phyloP scores from a whole-genome alignment of 768 basidiomycete genomes.

The Suillus placidus region DNA sequence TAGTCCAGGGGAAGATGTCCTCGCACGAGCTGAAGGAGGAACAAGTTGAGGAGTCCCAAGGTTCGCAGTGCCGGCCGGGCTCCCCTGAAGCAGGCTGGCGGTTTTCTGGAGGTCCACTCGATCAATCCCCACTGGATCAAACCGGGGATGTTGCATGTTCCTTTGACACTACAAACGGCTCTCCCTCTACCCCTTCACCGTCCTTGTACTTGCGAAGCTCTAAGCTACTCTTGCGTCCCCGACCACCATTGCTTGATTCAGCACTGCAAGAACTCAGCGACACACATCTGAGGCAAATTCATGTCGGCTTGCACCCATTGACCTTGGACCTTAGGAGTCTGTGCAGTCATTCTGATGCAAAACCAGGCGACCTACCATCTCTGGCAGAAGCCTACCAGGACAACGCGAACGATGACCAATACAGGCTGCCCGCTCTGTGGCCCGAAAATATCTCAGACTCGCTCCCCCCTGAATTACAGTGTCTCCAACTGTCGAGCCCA shows the following conservation, averaged over 20 bases:
- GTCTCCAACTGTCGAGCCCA: constrained; percentile 22
- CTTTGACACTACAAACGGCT: neutral
- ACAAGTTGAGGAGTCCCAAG: neutral
- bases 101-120: constrained; percentile 30
- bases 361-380: constrained; percentile 17
- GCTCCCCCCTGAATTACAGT: constrained; percentile 27
- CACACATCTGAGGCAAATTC: neutral
- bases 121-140: constrained; percentile 10
- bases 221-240: neutral
- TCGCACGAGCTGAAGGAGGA: neutral
- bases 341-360: neutral
- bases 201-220: neutral
- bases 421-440: constrained; percentile 14
- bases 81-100: constrained; percentile 19
- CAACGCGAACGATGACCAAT: constrained; percentile 18
- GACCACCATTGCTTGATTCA: neutral
- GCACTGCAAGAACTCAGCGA: neutral
- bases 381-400: constrained; percentile 24
- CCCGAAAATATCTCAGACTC: constrained; percentile 11
- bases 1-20: constrained; percentile 10
- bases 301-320: neutral
- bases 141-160: neutral
- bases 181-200: neutral
- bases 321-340: neutral
- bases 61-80: neutral